Evolutionary conservation across 192 early-diverging fungal genomes (phyloP), one percentile per base, ranked within the genome.

Genomic region (Dissophora ornata): DNA sequence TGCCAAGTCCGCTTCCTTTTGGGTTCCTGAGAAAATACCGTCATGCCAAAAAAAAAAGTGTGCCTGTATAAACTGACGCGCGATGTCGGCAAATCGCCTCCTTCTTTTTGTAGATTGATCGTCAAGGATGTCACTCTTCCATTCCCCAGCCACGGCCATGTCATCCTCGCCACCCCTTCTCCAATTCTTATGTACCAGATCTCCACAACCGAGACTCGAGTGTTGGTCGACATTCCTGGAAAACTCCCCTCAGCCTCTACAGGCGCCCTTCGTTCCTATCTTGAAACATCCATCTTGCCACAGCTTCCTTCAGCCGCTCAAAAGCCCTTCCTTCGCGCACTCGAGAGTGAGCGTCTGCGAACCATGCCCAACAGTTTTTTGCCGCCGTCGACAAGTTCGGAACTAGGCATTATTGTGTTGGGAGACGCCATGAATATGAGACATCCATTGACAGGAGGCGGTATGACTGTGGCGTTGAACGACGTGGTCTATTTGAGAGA

Each of bases 361-460:
- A 90, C 89, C 28, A 97, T 98, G 87, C 94, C 93, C 44, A 96
- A 93, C 85, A 88, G 85, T 28, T 96, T 87, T 65, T 82, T 98
- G 19, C 94, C 95, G 8, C 91, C 96, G 2, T 86, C 90, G 0
- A 68, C 71, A 12, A 93, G 95, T 68, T 63, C 64, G 6, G 57
- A 78, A 8, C 70, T 82, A 19, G 97, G 97, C 2, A 70, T 95
- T 16, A 83, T 97, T 47, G 79, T 96, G 19, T 62, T 97, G 13
- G 97, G 97, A 58, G 97, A 98, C 82, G 94, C 97, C 15, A 89
- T 94, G 79, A 98, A 98, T 67, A 95, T 97, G 84, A 88, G 96
- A 36, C 95, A 97, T 62, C 95, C 95, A n/a, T 83, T 98, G 58
- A 97, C 95, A 0, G 96, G 96, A 29, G 95, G 93, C 58, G 97